These are phyloP conservation scores for Platanthera guangdongensis DNA, from an alignment of 106 monocot species.

Conservation along the genomic window DNA sequence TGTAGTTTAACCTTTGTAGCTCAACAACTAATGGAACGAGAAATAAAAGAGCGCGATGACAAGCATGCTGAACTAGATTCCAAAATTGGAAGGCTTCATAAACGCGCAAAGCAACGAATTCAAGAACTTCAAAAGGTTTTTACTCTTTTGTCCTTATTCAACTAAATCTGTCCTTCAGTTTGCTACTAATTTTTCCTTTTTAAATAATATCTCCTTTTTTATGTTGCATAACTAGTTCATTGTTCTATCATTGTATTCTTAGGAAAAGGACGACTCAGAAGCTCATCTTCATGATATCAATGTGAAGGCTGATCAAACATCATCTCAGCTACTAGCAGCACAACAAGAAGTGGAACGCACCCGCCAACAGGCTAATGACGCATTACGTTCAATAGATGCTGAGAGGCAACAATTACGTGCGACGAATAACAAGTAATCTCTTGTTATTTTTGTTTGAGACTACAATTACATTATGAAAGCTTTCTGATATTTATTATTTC, in stretches of 20 bases:
- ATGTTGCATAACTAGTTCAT: neutral
- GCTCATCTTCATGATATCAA: constrained; percentile 57
- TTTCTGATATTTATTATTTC: neutral
- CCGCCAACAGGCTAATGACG: constrained; percentile 85
- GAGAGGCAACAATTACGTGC: constrained; percentile 80
- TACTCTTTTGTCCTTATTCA: neutral
- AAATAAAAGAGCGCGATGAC: constrained; percentile 88
- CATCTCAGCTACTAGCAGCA: constrained; percentile 33
- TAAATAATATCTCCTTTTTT: neutral
- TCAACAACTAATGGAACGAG: constrained; percentile 76
- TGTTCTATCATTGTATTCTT: neutral
- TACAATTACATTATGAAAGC: neutral
- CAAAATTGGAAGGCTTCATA: constrained; percentile 92
- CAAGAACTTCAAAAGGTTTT: constrained; percentile 87
- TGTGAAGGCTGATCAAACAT: constrained; percentile 39
- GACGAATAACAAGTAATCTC: constrained; percentile 70
- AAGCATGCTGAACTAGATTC: constrained; percentile 81
- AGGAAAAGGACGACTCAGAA: constrained; percentile 99
- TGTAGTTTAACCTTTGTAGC: constrained; percentile 49
- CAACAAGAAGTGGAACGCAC: constrained; percentile 75
- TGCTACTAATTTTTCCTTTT: constrained; percentile 5
- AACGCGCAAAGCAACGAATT: constrained; percentile 93
- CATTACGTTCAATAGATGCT: constrained; percentile 71
- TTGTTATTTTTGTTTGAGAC: neutral
- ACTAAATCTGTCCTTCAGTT: neutral